phyloP scores from a whole-genome alignment of 768 basidiomycete species.

The Podaxis sp. region DNA sequence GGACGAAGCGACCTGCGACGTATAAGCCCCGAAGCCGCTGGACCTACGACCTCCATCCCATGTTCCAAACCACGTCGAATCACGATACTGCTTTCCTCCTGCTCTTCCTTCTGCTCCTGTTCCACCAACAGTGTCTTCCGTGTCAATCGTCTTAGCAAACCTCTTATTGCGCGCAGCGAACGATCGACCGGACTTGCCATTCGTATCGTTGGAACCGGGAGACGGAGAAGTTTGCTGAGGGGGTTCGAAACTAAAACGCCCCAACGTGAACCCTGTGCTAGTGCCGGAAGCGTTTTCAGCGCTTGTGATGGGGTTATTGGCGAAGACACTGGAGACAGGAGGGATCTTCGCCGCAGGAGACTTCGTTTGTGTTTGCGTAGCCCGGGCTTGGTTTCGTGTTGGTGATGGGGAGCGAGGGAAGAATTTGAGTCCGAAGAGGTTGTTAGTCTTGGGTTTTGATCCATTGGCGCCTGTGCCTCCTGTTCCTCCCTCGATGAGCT shows the following conservation, averaged over 20 bases:
- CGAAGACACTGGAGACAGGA: neutral
- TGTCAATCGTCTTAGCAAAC: constrained; percentile 10
- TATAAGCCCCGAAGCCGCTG: neutral
- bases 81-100: neutral
- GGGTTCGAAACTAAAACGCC: constrained; percentile 13
- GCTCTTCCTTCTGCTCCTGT: neutral
- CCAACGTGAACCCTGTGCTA: constrained; percentile 10
- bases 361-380: constrained; percentile 1
- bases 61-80: constrained; percentile 11
- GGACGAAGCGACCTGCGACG: constrained; percentile 11
- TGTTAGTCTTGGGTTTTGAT: constrained; percentile 30
- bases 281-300: constrained; percentile 11
- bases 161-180: constrained; percentile 13
- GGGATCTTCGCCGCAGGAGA: constrained; percentile 12
- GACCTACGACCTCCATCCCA: constrained; percentile 8
- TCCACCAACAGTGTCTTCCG: neutral
- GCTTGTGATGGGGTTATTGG: constrained; percentile 13
- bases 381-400: neutral
- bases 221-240: constrained; percentile 12
- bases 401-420: constrained; percentile 51
- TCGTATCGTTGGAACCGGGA: constrained; percentile 7
- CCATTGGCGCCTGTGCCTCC: constrained; percentile 6
- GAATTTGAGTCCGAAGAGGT: constrained; percentile 44
- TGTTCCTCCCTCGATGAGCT: constrained; percentile 15
- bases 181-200: constrained; percentile 14